A percentile compares a stretch with the other conserved stretches of the same genome.
Conservation (phyloP, 257 asterid genomes). For the Solanum pimpinellifolium region DNA sequence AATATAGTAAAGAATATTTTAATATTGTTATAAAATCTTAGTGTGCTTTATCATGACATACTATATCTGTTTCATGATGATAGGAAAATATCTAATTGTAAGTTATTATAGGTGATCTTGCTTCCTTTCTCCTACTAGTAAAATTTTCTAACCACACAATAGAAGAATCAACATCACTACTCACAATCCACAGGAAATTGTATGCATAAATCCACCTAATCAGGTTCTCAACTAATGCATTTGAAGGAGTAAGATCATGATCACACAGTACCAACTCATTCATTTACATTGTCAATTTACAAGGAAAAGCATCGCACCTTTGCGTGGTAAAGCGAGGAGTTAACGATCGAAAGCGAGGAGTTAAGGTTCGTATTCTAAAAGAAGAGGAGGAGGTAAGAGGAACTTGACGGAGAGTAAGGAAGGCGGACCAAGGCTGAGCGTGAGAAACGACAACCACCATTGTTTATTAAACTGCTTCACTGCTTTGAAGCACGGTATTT, state of each 20-base stretch:
- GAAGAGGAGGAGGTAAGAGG: conserved; percentile 26
- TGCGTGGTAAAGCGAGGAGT: conserved; percentile 18
- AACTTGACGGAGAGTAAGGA: conserved; percentile 13
- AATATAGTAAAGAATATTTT: background rate
- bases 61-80: background rate
- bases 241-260: background rate
- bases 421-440: conserved; percentile 15
- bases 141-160: background rate
- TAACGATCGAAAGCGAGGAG: conserved; percentile 39
- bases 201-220: background rate
- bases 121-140: background rate
- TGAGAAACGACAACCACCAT: conserved; percentile 32
- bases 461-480: conserved; percentile 1
- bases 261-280: background rate
- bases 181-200: background rate
- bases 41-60: background rate
- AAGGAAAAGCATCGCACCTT: conserved; percentile 21
- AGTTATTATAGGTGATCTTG: background rate
- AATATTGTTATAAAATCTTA: background rate
- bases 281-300: background rate
- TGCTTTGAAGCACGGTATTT: conserved; percentile 21
- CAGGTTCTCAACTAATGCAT: background rate
- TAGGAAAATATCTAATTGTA: background rate
- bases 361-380: conserved; percentile 14
- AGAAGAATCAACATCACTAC: background rate